Conservation (phyloP, 2,329 filamentous ascomycete species). For the Talaromyces sp. region DNA sequence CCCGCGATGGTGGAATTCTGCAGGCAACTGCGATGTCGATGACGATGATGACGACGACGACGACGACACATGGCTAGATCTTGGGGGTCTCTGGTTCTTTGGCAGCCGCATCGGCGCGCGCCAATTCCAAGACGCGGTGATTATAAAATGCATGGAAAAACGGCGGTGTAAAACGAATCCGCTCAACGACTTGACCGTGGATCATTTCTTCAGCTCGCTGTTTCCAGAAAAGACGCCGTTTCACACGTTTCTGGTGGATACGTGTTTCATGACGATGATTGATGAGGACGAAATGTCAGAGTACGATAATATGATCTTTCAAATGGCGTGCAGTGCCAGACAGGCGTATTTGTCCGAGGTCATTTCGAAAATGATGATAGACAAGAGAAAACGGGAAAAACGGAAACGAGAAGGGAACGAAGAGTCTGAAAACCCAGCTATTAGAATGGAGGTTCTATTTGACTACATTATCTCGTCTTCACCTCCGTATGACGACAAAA, state of each 20-base stretch:
- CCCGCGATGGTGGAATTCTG: too few relatives aligned
- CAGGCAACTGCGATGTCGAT: too few relatives aligned
- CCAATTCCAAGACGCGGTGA: not conserved
- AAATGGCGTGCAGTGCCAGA: not conserved
- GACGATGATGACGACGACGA: too few relatives aligned
- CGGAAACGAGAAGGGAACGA: not conserved
- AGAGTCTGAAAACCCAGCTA: not conserved
- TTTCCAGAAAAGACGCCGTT: not conserved
- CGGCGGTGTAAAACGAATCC: not conserved
- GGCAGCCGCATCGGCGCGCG: not conserved
- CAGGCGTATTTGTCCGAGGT: not conserved
- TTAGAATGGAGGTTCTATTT: not conserved
- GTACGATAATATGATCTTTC: not conserved
- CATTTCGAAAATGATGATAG: not conserved
- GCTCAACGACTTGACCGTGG: not conserved
- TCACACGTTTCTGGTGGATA: not conserved
- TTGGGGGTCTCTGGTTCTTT: not conserved
- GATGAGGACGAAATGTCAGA: not conserved
- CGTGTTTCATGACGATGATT: not conserved
- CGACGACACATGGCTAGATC: not conserved
- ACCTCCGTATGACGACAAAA: not conserved
- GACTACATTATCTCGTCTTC: not conserved
- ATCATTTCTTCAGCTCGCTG: not conserved
- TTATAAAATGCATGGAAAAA: not conserved
- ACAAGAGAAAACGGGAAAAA: not conserved